These are phyloP conservation scores for Prunus yedoensis DNA, from an alignment of 331 rosid species.

Conservation along the genomic window DNA sequence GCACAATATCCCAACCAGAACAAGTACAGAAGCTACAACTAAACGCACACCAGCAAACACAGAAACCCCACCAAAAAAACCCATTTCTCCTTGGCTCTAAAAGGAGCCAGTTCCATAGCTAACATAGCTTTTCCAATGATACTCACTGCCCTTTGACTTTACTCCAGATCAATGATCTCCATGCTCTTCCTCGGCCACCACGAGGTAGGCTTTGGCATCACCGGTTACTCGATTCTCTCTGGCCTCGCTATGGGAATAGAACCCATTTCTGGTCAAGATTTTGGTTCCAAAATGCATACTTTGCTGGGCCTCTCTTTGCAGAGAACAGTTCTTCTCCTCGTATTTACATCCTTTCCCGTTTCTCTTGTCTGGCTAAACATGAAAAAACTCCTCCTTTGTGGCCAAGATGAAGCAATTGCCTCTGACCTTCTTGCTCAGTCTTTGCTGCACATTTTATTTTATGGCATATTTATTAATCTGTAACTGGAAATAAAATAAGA, in stretches of 20 bases:
- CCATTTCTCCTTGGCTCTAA: conserved; percentile 33
- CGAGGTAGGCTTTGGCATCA: conserved; percentile 87
- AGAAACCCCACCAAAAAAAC: conserved; percentile 27
- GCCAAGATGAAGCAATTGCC: conserved; percentile 71
- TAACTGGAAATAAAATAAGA: no score
- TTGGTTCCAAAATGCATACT: conserved; percentile 61
- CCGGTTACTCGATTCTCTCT: conserved; percentile 90
- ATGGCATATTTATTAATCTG: no score
- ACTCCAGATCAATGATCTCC: conserved; percentile 88
- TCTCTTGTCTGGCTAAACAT: conserved; percentile 78
- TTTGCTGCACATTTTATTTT: conserved; percentile 38
- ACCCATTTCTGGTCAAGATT: conserved; percentile 89
- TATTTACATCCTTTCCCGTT: conserved; percentile 59
- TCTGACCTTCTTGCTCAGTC: conserved; percentile 67
- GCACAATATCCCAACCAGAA: conserved; percentile 15
- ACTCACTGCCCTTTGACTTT: conserved; percentile 70
- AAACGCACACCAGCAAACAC: neutral
- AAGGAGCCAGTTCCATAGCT: conserved; percentile 49
- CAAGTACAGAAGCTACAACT: neutral
- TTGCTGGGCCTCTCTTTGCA: conserved; percentile 77
- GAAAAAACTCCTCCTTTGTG: conserved; percentile 58
- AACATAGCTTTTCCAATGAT: conserved; percentile 80
- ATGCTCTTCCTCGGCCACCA: conserved; percentile 92
- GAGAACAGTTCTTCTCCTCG: conserved; percentile 61
- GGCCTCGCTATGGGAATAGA: conserved; percentile 97